These are phyloP conservation scores for Thoreauomyces humboldtii DNA, from an alignment of 192 early-diverging fungal genomes.

Conservation along the genomic window DNA sequence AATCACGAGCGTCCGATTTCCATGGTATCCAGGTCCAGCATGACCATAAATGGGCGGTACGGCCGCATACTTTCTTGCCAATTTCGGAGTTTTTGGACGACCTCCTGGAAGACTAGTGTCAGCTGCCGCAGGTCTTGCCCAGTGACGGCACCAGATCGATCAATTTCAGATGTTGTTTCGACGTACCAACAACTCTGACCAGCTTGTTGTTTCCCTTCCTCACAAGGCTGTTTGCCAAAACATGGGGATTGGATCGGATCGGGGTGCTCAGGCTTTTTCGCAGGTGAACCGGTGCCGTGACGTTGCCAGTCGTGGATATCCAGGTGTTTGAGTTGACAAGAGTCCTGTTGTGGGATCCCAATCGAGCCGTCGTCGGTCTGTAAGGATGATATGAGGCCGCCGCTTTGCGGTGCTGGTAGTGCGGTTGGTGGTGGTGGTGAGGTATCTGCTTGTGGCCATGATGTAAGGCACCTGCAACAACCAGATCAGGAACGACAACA, in stretches of 20 bases:
- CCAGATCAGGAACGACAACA: background rate
- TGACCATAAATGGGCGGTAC: background rate
- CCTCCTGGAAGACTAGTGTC: no score
- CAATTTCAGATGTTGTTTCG: background rate
- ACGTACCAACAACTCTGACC: slow-evolving; percentile 20
- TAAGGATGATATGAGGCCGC: background rate
- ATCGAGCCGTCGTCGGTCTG: background rate
- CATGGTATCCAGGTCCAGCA: no score
- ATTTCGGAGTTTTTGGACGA: background rate
- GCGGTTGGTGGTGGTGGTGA: background rate
- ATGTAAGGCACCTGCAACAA: background rate
- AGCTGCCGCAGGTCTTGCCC: background rate
- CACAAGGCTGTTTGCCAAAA: background rate
- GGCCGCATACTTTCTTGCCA: background rate
- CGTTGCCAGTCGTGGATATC: background rate
- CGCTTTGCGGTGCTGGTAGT: background rate
- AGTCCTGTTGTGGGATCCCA: background rate
- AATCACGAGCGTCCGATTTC: slow-evolving; percentile 17
- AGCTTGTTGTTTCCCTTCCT: slow-evolving; percentile 15
- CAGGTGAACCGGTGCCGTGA: background rate
- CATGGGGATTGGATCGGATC: background rate
- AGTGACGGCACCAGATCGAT: background rate
- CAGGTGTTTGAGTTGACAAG: background rate
- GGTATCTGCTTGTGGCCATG: background rate
- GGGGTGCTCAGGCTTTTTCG: background rate